phyloP scores from a whole-genome alignment of 192 early-diverging fungal genomes.

The Coemansia sp. region DNA sequence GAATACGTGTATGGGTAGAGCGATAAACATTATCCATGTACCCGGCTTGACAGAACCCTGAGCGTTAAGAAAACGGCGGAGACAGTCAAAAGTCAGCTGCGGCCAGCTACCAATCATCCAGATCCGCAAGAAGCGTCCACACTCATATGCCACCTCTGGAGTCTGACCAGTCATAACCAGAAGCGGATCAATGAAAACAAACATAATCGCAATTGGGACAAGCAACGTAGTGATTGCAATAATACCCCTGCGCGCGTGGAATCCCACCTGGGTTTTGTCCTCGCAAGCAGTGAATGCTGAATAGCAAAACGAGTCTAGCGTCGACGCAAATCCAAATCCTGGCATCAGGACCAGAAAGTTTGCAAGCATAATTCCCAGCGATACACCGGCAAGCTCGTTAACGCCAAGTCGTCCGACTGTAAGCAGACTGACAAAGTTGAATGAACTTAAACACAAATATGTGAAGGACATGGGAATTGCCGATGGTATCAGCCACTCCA shows the following conservation, averaged over 20 bases:
- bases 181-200: slow-evolving; percentile 55
- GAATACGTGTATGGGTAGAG: slow-evolving; percentile 29
- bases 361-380: slow-evolving; percentile 66
- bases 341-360: slow-evolving; percentile 68
- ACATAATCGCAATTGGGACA: slow-evolving; percentile 17
- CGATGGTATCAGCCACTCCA: slow-evolving; percentile 28
- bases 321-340: slow-evolving; percentile 60
- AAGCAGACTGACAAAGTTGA: slow-evolving; percentile 63
- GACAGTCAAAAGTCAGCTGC: slow-evolving; percentile 74
- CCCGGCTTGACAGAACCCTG: slow-evolving; percentile 90
- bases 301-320: slow-evolving; percentile 43
- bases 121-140: slow-evolving; percentile 65
- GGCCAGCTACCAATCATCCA: slow-evolving; percentile 76
- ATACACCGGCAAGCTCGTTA: slow-evolving; percentile 64
- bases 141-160: slow-evolving; percentile 61
- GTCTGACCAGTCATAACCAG: slow-evolving; percentile 74
- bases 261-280: slow-evolving; percentile 47
- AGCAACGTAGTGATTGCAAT: slow-evolving; percentile 36
- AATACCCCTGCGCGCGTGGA: slow-evolving; percentile 41
- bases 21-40: slow-evolving; percentile 34
- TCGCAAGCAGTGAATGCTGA: slow-evolving; percentile 35
- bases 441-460: slow-evolving; percentile 64
- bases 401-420: slow-evolving; percentile 62
- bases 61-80: slow-evolving; percentile 80
- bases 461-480: slow-evolving; percentile 57